A percentile compares a stretch with the other conserved stretches of the same genome.
phyloP scores from a whole-genome alignment of 2,329 filamentous ascomycete species.

The Curvularia spicifera region DNA sequence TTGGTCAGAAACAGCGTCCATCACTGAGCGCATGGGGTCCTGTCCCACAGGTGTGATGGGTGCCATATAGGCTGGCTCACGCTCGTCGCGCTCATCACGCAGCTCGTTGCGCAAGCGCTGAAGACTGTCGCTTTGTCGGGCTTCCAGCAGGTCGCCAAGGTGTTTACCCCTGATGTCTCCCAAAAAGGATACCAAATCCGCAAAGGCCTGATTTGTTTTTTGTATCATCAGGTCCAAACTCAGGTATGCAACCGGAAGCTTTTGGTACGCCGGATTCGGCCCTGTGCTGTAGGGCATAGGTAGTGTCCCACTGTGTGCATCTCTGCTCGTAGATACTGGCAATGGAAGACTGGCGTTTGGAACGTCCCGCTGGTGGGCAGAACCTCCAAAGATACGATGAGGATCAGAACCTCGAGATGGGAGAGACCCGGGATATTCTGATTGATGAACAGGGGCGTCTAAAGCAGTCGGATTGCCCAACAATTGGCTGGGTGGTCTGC shows the following conservation, averaged over 20 bases:
- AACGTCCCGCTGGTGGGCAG: constrained; percentile 26
- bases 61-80: constrained; percentile 59
- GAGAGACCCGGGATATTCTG: constrained; percentile 29
- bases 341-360: constrained; percentile 25
- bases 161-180: constrained; percentile 49
- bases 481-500: constrained; percentile 35
- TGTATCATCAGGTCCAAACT: constrained; percentile 57
- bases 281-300: constrained; percentile 31
- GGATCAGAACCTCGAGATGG: constrained; percentile 34
- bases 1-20: constrained; percentile 50
- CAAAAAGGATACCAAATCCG: constrained; percentile 51
- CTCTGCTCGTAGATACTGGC: constrained; percentile 22
- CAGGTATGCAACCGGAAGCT: constrained; percentile 51
- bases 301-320: constrained; percentile 20
- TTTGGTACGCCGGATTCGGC: constrained; percentile 38
- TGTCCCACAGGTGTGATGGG: constrained; percentile 55
- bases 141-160: constrained; percentile 54
- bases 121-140: constrained; percentile 52
- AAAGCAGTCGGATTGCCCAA: constrained; percentile 32
- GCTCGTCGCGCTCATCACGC: constrained; percentile 54
- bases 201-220: constrained; percentile 55
- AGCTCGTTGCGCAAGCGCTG: constrained; percentile 54
- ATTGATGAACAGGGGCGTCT: constrained; percentile 32
- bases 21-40: constrained; percentile 51
- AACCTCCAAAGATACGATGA: constrained; percentile 27